Base-by-base conservation (phyloP, 1,284 basidiomycete genomes). In the Schizopora paradoxa region DNA sequence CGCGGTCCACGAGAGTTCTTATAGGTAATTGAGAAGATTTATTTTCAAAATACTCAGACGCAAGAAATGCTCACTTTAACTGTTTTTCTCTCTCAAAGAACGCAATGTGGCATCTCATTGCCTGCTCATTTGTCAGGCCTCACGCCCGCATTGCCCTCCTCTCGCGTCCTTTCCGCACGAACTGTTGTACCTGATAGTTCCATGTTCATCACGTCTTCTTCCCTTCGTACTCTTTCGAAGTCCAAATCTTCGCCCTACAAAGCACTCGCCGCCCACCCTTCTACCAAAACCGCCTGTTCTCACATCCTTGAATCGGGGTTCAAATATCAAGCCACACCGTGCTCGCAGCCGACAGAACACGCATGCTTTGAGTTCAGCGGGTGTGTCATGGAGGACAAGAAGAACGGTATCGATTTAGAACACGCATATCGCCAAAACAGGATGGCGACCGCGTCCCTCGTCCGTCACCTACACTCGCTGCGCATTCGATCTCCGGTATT, bases 341-440 rank as follows among this genome's bases (percentile, higher is more conserved):
- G 70, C 45, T 61, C 64, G 16, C 66, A 66, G 39, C 64, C 73
- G 6, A 70, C 74, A 1, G 66, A 70, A 26, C 61, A 57, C 28
- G 63, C 67, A 1, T 63, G 67, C 8, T 77, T 78, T 52, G 73
- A 79, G 58, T 74, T 79, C 44, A 66, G 63, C 6, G 73, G 77
- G 51, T 67, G 68, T 42, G 62, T 78, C 43, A 76, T 70, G 68
- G 76, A 79, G 53, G 76, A 79, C 58, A 79, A 80, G 64, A 79
- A 77, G 49, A 70, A 73, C 0, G 59, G 67, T 7, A 71, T 75
- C 41, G 54, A 64, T 5, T 63, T 74, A 5, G 72, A 72, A 27
- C 69, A 73, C 51, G 77, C 77, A 0, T 76, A 76, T 54, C 61
- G 77, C 19, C 77, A 79, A 58, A 79, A 79, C 56, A 62, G 77